Base-by-base conservation (phyloP, 306 rosid species). In the Acmispon strigosus region DNA sequence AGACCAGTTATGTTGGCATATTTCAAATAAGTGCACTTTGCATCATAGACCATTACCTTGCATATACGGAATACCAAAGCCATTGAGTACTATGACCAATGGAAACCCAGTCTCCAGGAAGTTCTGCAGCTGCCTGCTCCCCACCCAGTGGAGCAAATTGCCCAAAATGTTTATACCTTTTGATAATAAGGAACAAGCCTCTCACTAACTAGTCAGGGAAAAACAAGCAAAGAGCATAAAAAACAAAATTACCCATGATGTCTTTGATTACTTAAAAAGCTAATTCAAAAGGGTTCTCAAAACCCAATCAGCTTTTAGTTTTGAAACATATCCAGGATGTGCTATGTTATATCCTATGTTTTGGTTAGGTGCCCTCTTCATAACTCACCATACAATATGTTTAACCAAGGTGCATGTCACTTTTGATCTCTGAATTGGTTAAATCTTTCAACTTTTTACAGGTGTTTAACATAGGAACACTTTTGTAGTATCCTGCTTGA, bases 61-160 rank as follows among this genome's bases (percentile, higher is more conserved):
- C 98, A 81, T 93, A 93, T 65, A 93, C 94, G 71, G 98, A 90
- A 87, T 93, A 93, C 98, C 98, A 93, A 48, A 90, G 98, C 98
- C 97, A 93, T 53, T 93, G 98, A 58, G 96, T 87, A 80, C 98
- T 93, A 36, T 70, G 98, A 54, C 98, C 98, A 45, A 83, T 70
- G 52, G 98, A 93, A 85, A 93, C 96, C 98, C 96, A 90, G 73
- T 93, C 98, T 70, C 98, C 98, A 6, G 98, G 98, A 16, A 93
- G 93, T 81, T 93, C 97, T 37, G 98, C 98, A 8, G 96, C 98
- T 32, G 96, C 81, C 72, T 90, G 90, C 69, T 90, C 97, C 36
- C 97, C 97, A 34, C 97, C 98, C 72, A 90, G 62, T 11, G 97
- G 92, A 66, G 98, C 98, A 62, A 93, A 93, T 85, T 88, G 96